These are phyloP conservation scores for Brassica balearica DNA, from an alignment of 441 rosid species.

Conservation along the genomic window DNA sequence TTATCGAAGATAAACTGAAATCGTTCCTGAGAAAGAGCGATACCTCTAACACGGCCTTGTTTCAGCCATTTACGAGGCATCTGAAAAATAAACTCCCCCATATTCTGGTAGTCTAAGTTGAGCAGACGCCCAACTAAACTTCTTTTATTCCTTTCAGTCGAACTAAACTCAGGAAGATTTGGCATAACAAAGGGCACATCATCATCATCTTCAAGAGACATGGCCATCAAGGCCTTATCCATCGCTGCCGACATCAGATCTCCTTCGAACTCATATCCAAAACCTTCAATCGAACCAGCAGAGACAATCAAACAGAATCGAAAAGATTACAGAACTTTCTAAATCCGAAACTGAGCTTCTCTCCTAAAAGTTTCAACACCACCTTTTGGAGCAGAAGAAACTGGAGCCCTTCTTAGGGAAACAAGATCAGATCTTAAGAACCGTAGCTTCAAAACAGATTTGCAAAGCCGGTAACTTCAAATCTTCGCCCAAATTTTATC, in stretches of 20 bases:
- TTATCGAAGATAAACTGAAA: background rate
- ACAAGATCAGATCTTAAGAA: too few species aligned
- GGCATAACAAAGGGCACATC: background rate
- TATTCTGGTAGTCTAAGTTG: too few species aligned
- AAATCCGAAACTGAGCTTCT: background rate
- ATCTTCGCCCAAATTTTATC: too few species aligned
- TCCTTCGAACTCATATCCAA: too few species aligned
- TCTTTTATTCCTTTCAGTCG: background rate
- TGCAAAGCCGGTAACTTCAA: too few species aligned
- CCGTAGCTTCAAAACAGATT: too few species aligned
- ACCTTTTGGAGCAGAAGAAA: background rate
- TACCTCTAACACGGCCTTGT: background rate
- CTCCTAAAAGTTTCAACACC: background rate
- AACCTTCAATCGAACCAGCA: too few species aligned
- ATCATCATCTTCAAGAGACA: background rate
- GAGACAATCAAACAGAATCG: too few species aligned
- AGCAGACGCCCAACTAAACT: too few species aligned
- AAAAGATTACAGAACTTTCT: too few species aligned
- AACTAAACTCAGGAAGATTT: background rate
- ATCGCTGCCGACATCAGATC: background rate
- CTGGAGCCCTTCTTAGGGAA: too few species aligned
- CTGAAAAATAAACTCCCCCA: too few species aligned
- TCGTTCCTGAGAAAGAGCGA: background rate
- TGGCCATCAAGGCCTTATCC: background rate
- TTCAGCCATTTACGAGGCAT: background rate